Conservation (phyloP, 1,284 basidiomycete species). For the Chalciporus piperatoides region DNA sequence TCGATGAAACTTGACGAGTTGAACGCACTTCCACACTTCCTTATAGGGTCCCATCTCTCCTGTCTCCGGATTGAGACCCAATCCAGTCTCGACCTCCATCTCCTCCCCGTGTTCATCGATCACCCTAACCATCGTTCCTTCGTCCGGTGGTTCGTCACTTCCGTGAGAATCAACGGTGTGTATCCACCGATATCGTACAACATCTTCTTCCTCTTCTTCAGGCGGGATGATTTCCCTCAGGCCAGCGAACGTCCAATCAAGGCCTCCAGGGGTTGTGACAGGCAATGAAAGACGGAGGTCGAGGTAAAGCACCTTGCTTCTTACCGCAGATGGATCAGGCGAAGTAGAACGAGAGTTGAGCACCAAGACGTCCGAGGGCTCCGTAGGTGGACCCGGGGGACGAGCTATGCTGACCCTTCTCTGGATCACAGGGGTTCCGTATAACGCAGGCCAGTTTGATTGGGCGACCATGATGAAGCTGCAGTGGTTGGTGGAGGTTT, state of each 20-base stretch:
- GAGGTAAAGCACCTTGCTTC: slow-evolving; percentile 12
- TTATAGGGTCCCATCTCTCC: slow-evolving; percentile 18
- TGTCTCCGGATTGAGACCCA: slow-evolving; percentile 11
- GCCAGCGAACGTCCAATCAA: slow-evolving; percentile 20
- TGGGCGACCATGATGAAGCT: background rate
- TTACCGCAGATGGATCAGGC: slow-evolving; percentile 1
- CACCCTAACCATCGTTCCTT: slow-evolving; percentile 11
- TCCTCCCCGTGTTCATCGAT: slow-evolving; percentile 3
- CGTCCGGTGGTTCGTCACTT: slow-evolving; percentile 7
- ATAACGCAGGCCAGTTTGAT: slow-evolving; percentile 11
- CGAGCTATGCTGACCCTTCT: slow-evolving; percentile 13
- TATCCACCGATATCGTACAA: slow-evolving; percentile 12
- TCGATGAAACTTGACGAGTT: background rate
- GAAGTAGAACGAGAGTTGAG: slow-evolving; percentile 20
- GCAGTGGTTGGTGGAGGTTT: background rate
- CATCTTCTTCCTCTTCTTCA: background rate
- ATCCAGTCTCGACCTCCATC: slow-evolving; percentile 15
- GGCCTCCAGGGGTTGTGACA: background rate
- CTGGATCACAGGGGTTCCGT: slow-evolving; percentile 11
- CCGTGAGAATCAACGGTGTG: slow-evolving; percentile 18
- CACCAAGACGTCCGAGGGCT: slow-evolving; percentile 22
- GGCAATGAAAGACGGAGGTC: slow-evolving; percentile 18
- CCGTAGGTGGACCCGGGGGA: slow-evolving; percentile 9
- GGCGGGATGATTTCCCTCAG: slow-evolving; percentile 7
- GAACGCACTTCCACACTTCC: slow-evolving; percentile 21